Percentiles rank a stretch among this genome's conserved stretches.
Evolutionary conservation across 129 eudicot genomes (phyloP).

Genomic region (Rutidosis leptorrhynchoides): DNA sequence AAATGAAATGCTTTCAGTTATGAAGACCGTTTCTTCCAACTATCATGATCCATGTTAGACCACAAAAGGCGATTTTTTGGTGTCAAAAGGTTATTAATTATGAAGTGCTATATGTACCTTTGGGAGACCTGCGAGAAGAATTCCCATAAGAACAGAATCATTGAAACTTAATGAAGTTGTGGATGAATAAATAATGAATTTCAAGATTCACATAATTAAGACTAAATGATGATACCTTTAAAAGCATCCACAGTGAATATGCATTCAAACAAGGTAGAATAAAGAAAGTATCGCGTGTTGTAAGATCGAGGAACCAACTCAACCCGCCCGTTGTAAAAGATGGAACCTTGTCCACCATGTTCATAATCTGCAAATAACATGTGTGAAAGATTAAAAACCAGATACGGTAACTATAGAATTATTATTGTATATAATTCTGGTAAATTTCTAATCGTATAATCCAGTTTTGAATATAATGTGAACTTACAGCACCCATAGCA

Average conservation of each 20-base stretch:
- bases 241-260: constrained; percentile 62
- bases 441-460: no score
- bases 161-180: background rate
- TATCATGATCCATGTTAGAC: no score
- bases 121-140: constrained; percentile 60
- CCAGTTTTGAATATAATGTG: background rate
- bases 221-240: constrained; percentile 57
- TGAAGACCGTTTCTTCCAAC: no score
- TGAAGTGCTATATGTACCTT: constrained; percentile 43
- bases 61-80: no score
- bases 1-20: no score
- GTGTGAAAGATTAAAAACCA: background rate
- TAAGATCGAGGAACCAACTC: constrained; percentile 77
- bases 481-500: constrained; percentile 17
- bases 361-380: constrained; percentile 45
- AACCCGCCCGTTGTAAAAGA: constrained; percentile 75
- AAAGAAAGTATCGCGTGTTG: constrained; percentile 69
- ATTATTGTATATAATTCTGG: no score
- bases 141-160: constrained; percentile 49
- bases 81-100: no score
- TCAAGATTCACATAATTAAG: background rate
- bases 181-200: no score
- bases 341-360: constrained; percentile 90
- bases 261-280: constrained; percentile 73
- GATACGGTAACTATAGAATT: no score